These are phyloP conservation scores for Carex parvula DNA, from an alignment of 176 grass and related monocot genomes.

Conservation along the genomic window DNA sequence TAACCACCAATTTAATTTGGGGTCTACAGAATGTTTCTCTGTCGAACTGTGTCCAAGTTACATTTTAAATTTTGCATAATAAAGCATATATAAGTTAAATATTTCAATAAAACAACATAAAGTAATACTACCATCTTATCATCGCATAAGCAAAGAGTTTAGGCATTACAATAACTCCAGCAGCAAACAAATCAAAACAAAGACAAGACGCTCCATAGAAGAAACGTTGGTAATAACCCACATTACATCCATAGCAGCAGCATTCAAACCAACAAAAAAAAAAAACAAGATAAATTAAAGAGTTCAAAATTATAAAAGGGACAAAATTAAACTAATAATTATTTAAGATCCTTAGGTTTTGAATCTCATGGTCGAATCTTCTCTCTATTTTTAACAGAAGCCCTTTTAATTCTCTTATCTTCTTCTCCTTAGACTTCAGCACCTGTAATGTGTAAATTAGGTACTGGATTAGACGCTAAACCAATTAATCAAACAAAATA, in stretches of 20 bases:
- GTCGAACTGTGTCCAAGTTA: not conserved
- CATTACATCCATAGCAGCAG: constrained; percentile 1
- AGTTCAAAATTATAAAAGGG: constrained; percentile 29
- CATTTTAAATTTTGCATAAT: not conserved
- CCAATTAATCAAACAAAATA: not conserved
- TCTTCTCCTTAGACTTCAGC: constrained; percentile 61
- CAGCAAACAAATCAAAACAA: constrained; percentile 25
- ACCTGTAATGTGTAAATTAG: constrained; percentile 31
- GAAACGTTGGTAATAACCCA: not conserved
- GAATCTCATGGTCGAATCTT: constrained; percentile 15
- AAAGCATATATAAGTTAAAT: not conserved
- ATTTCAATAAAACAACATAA: not conserved
- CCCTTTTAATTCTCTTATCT: constrained; percentile 20
- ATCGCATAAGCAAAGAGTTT: constrained; percentile 22
- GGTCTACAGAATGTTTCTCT: not conserved
- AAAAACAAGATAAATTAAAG: constrained; percentile 6
- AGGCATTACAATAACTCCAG: constrained; percentile 25
- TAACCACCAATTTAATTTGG: not conserved
- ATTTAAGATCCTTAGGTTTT: constrained; percentile 27
- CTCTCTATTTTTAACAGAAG: constrained; percentile 15
- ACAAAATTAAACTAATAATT: constrained; percentile 31
- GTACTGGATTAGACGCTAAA: not conserved
- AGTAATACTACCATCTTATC: constrained; percentile 22
- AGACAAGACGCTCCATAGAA: constrained; percentile 3
- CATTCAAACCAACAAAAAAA: constrained; percentile 5